Base-by-base conservation (phyloP, 83 land plant genomes). In the Thuja plicata region DNA sequence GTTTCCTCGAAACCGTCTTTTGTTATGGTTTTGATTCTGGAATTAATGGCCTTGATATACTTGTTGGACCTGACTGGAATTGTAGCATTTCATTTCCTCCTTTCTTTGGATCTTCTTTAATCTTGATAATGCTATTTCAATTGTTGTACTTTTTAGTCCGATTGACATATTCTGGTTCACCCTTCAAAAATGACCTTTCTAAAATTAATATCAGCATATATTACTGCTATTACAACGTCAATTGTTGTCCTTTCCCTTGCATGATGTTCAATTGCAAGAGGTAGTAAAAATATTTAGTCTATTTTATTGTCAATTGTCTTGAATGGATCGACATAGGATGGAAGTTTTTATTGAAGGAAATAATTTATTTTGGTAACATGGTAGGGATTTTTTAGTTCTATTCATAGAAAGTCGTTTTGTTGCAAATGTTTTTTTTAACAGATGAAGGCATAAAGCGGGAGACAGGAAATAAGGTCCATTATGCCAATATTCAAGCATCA, bases 401-500 rank as follows among this genome's bases (percentile, higher is more conserved):
- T 48, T 34, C 30, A 2, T 48, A 48, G 55, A 10, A 4, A 83
- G 1, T 83, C 54, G 48, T 83, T 83, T 45, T 48, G 55, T 83
- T 80, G 50, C 34, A 46, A 45, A 48, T 83, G 34, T 83, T 83
- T 35, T 62, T 35, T 60, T n/a, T 46, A 27, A 40, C 96, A 97
- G 99, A 97, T 83, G 99, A 98, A 88, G 92, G 97, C 13, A 88
- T 95, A 83, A 95, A 94, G 86, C 91, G 99, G 80, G 99, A 98
- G 81, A 93, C 99, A 87, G 99, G 99, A 86, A 97, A 85, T 83
- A 97, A 94, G 87, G 99, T 98, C 12, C 98, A 94, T 74, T 96
- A 92, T 92, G 99, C 95, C 17, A 97, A 97, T 90, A 98, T 98
- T 79, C 99, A 97, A 92, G 99, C 99, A 30, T 92, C 99, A 8